Evolutionary conservation across 1,284 basidiomycete genomes (phyloP).

Genomic region (Sporisorium scitamineum): DNA sequence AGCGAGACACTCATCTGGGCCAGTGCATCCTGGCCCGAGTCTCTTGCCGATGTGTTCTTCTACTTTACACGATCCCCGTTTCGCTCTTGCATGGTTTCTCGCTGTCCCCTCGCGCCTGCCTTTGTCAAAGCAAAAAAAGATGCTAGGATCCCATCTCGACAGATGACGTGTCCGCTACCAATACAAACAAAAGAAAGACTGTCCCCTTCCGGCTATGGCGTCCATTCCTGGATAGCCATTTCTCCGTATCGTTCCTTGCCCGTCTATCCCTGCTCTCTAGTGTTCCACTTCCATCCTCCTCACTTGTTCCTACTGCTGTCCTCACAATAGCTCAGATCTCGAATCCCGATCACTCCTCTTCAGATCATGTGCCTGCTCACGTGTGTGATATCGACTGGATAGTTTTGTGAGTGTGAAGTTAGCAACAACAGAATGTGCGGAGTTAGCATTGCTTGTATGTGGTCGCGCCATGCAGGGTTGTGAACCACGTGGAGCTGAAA

Average conservation of each 20-base stretch:
- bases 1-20: slow-evolving; percentile 4
- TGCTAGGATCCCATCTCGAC: background rate
- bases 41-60: background rate
- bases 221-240: background rate
- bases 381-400: background rate
- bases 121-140: slow-evolving; percentile 8
- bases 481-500: background rate
- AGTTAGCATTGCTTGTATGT: background rate
- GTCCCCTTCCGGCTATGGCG: background rate
- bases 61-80: background rate
- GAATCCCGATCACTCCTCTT: background rate
- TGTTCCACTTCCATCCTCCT: background rate
- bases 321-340: background rate
- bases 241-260: background rate
- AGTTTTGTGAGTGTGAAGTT: background rate
- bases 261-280: background rate
- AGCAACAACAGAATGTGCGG: background rate
- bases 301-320: background rate
- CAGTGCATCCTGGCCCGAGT: background rate
- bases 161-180: background rate
- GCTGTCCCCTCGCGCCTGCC: slow-evolving; percentile 8
- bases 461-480: background rate
- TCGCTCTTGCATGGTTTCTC: slow-evolving; percentile 15
- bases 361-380: background rate
- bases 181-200: background rate